phyloP scores from a whole-genome alignment of 2,329 filamentous ascomycete species.

The Calonectria honghensis region DNA sequence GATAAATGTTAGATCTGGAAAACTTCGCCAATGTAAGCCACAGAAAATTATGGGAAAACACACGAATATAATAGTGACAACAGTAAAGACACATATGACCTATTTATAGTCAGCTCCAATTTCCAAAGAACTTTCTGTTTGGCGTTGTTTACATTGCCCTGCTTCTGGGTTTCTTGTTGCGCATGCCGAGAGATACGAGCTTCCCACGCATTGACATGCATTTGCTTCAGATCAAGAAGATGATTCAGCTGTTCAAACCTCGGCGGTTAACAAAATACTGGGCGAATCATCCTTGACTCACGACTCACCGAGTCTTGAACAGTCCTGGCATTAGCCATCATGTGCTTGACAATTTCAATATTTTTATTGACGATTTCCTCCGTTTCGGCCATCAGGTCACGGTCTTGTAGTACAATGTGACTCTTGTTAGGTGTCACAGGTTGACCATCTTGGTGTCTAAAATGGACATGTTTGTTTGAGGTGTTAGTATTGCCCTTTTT shows the following conservation, averaged over 20 bases:
- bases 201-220: constrained; percentile 11
- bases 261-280: background rate
- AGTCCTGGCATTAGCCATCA: constrained; percentile 5
- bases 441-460: background rate
- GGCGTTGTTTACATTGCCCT: background rate
- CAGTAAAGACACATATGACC: background rate
- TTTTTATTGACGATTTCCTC: constrained; percentile 1
- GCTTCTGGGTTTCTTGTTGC: constrained; percentile 1
- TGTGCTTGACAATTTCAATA: background rate
- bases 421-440: background rate
- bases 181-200: background rate
- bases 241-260: background rate
- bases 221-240: constrained; percentile 7
- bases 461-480: constrained; percentile 2
- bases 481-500: background rate
- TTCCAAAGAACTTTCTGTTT: background rate
- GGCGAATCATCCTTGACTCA: background rate
- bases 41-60: background rate
- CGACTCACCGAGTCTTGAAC: background rate
- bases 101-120: background rate
- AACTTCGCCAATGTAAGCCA: background rate
- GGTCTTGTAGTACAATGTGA: constrained; percentile 4
- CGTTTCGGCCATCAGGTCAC: background rate
- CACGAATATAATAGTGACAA: constrained; percentile 1
- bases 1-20: background rate